A percentile compares a stretch with the other conserved stretches of the same genome.
phyloP scores from a whole-genome alignment of 768 basidiomycete genomes.

The Auricularia auricula-judae region DNA sequence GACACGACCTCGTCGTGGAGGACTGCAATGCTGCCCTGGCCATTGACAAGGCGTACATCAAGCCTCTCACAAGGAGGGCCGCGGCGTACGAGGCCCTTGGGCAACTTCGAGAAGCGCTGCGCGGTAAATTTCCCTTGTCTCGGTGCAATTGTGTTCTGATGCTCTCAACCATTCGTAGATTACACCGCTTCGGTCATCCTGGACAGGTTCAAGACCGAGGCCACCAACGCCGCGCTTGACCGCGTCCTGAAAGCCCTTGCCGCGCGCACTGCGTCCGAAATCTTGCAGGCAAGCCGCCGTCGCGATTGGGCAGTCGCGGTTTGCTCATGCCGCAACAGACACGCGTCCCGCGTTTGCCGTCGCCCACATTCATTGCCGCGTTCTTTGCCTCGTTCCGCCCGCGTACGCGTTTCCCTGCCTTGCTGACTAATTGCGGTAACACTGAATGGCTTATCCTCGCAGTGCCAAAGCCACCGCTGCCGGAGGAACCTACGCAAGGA shows the following conservation, averaged over 20 bases:
- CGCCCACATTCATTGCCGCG: conserved; percentile 82
- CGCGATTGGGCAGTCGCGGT: background rate
- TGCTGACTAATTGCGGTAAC: conserved; percentile 3
- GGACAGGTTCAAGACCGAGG: conserved; percentile 80
- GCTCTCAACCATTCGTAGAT: conserved; percentile 35
- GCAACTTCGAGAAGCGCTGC: conserved; percentile 61
- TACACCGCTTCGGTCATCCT: conserved; percentile 95
- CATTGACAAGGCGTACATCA: conserved; percentile 77
- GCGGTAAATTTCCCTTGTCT: conserved; percentile 41
- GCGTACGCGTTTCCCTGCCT: conserved; percentile 35
- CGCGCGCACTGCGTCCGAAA: conserved; percentile 56
- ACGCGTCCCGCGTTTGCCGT: conserved; percentile 77
- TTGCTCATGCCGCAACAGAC: conserved; percentile 25
- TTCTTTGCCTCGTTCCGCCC: conserved; percentile 96
- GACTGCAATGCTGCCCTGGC: conserved; percentile 87
- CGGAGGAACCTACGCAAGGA: conserved; percentile 64
- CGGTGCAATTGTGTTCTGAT: conserved; percentile 10
- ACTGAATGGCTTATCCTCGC: background rate
- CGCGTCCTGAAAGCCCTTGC: conserved; percentile 84
- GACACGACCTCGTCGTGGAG: conserved; percentile 67
- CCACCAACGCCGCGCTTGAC: conserved; percentile 72
- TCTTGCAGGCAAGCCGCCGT: conserved; percentile 15
- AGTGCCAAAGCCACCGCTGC: conserved; percentile 62
- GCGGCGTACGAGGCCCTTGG: conserved; percentile 72
- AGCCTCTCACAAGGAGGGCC: conserved; percentile 83